Evolutionary conservation across 2,329 filamentous ascomycete genomes (phyloP), one percentile per base, ranked within the genome.

Genomic region (Cytospora chrysosperma): DNA sequence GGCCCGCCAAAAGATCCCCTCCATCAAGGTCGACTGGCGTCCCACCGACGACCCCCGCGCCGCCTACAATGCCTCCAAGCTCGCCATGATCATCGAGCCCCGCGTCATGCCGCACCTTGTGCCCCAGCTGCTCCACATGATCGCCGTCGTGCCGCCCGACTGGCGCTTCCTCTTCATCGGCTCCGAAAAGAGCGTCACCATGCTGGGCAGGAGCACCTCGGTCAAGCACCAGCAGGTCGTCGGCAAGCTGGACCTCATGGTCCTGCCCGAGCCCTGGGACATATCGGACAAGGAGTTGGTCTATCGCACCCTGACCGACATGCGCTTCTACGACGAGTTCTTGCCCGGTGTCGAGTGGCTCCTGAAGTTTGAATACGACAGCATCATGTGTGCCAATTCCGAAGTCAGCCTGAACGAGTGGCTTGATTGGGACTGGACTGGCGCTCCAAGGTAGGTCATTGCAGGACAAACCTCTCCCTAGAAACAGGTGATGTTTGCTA

Each of bases 81-180:
- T 84, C 30, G 82, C 82, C 43, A 75, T 85, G 15, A 68, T 85
- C n/a, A 79, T 85, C 68, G 82, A 84, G 72, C 75, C 77, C 17
- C 76, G 80, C 7, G 76, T 78, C 2, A 68, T 82, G 17, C 76
- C 81, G 17, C 78, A 81, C 67, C 78, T 84, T 4, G 79, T 78
- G 0, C 80, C 82, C 3, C 77, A 80, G 63, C 75, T 83, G 28
- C 72, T 83, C 49, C 81, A 84, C 72, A 82, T 83, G 78, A 79
- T 81, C 37, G 73, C 78, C 4, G 80, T 83, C 26, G 79, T 83
- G 1, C 82, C 82, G 2, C 78, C 80, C 8, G 82, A 85, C 69
- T 85, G 82, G 82, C 79, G 78, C 52, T 83, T 84, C 70, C 70
- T 81, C 65, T 83, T 84, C 69, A 76, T 84, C 66, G 82, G 82